Base-by-base conservation (phyloP, 257 asterid genomes). In the Capsicum chinense region DNA sequence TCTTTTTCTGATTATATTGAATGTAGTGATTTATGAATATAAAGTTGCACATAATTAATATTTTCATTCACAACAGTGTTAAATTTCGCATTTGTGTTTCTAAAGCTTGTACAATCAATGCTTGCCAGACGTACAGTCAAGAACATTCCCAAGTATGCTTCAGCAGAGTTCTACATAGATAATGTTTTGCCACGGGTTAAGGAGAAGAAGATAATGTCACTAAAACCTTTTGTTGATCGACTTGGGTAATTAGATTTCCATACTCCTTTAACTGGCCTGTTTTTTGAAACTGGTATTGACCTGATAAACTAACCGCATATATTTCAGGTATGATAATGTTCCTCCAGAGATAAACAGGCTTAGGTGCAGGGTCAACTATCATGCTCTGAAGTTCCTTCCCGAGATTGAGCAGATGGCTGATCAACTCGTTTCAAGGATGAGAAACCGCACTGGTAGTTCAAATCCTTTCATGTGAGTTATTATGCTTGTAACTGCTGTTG, bases 281-380 rank as follows among this genome's bases (percentile, higher is more conserved):
- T 15, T 63, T 54, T 54, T 54, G 9, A 5, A 11, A 21, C 52
- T 79, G 57, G 58, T 70, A 63, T 37, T 10, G 57, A 17, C 79
- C 71, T 47, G 57, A 16, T 79, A 39, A 39, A 81, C 62, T 11
- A 3, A 7, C 56, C 19, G 76, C 84, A 76, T 90, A 63, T 81
- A 69, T 47, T 52, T 86, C 91, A 95, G 99, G 92, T 97, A 97
- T 85, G 99, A 97, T 83, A 95, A 94, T 87, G 99, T 97, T 86
- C 98, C 99, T 82, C 91, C 90, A 88, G 99, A 95, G 90, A 94
- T 97, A 88, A 97, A 97, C 96, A 92, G 92, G 89, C 91, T 97
- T 85, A 91, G 99, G 91, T 97, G 99, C 88, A 95, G 98, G 88
- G 99, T 97, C 83, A 97, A 97, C 88, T 97, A 97, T 90, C 99